Evolutionary conservation across 177 flowering plant species (phyloP).

Genomic region (Telopea speciosissima): DNA sequence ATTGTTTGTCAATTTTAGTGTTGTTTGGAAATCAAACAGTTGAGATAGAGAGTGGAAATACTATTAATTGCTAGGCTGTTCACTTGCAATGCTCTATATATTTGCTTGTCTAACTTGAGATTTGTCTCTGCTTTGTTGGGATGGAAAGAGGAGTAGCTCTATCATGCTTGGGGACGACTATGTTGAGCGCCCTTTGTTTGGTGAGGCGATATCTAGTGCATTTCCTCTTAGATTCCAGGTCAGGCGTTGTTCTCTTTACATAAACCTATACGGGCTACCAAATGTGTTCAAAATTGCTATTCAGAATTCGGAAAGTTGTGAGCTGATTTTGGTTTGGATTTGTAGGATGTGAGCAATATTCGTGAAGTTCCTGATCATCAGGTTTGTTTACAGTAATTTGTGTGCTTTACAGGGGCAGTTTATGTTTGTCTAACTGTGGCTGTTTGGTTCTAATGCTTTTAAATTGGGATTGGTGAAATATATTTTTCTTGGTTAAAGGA

Average conservation of each 20-base stretch:
- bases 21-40: not conserved
- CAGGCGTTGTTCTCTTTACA: not conserved
- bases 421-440: not conserved
- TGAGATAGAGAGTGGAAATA: not conserved
- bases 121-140: not conserved
- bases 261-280: no score
- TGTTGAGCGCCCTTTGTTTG: constrained; percentile 53
- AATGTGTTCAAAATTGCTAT: no score
- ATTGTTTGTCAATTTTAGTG: not conserved
- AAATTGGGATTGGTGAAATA: not conserved
- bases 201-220: constrained; percentile 53
- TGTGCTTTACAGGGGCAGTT: not conserved
- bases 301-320: no score
- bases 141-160: not conserved
- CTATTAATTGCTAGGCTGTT: not conserved
- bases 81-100: not conserved
- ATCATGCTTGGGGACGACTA: constrained; percentile 34
- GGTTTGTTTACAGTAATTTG: constrained; percentile 33
- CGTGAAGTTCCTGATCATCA: constrained; percentile 95
- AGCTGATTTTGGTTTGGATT: constrained; percentile 5
- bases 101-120: not conserved
- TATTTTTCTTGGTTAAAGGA: constrained; percentile 20
- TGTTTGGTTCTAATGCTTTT: not conserved
- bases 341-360: constrained; percentile 78
- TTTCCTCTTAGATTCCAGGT: constrained; percentile 78